Evolutionary conservation across 2,329 filamentous ascomycete genomes (phyloP).

Genomic region (Xylariaceae sp.): DNA sequence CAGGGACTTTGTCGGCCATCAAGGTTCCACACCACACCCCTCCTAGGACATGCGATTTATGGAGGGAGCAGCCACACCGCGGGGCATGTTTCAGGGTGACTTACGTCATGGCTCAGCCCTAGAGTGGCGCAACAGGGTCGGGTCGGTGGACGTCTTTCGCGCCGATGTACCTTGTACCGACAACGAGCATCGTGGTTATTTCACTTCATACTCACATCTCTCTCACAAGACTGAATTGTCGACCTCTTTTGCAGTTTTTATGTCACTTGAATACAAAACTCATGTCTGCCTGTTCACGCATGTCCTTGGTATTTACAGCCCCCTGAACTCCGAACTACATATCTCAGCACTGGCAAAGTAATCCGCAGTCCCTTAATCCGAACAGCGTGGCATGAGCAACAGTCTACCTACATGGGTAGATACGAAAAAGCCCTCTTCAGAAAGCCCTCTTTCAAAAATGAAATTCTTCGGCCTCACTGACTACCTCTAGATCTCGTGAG

Average conservation of each 20-base stretch:
- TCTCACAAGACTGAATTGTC: background rate
- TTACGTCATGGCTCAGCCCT: constrained; percentile 12
- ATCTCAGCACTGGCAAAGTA: background rate
- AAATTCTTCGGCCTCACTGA: background rate
- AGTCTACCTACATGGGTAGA: background rate
- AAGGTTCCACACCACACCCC: constrained; percentile 10
- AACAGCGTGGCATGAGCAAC: background rate
- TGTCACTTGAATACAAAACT: background rate
- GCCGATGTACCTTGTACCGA: background rate
- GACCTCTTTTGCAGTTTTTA: background rate
- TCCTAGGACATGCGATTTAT: background rate
- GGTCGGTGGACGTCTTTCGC: background rate
- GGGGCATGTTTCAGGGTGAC: constrained; percentile 6
- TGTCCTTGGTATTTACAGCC: background rate
- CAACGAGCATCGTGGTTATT: background rate
- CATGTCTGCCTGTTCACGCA: background rate
- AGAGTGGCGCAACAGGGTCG: constrained; percentile 9
- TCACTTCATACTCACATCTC: background rate
- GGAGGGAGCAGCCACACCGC: constrained; percentile 11
- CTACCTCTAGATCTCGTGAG: background rate
- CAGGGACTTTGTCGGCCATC: constrained; percentile 1
- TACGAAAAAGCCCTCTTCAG: no score
- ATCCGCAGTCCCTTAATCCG: background rate
- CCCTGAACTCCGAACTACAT: background rate
- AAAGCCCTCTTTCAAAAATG: background rate